Evolutionary conservation across 257 asterid species (phyloP).

Genomic region (Gentiana macrophylla): DNA sequence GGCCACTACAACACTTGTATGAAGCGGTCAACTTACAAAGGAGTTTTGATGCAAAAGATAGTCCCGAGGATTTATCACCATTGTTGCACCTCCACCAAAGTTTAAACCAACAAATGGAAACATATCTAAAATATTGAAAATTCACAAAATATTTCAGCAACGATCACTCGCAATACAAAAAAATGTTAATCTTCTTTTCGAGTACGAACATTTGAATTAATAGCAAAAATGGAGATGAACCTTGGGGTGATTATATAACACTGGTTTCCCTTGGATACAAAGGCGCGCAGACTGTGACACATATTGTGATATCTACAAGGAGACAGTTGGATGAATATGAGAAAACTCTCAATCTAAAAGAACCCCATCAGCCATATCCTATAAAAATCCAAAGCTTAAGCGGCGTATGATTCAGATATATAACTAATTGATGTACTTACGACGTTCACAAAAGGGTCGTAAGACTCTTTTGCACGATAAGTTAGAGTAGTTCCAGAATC

Average conservation of each 20-base stretch:
- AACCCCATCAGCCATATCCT: too few relatives aligned
- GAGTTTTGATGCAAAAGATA: conserved; percentile 94
- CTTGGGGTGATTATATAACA: conserved; percentile 78
- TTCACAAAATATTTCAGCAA: conserved; percentile 7
- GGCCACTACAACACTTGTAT: too few relatives aligned
- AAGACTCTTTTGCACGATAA: conserved; percentile 84
- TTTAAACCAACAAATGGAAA: conserved; percentile 74
- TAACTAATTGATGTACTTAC: conserved; percentile 31
- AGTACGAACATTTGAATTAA: neutral
- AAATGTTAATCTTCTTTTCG: too few relatives aligned
- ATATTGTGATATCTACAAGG: conserved; percentile 48
- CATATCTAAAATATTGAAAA: conserved; percentile 41
- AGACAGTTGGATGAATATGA: neutral
- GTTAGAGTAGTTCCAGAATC: conserved; percentile 98
- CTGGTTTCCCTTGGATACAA: conserved; percentile 56
- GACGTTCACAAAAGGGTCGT: conserved; percentile 62
- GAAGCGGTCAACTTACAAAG: conserved; percentile 44
- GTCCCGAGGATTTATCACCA: conserved; percentile 70
- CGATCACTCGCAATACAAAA: neutral
- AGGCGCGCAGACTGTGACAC: conserved; percentile 54
- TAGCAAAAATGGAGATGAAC: conserved; percentile 21
- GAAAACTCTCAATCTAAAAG: neutral
- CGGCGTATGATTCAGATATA: neutral
- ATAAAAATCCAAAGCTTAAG: neutral
- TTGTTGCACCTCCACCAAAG: conserved; percentile 85